A percentile compares a stretch with the other conserved stretches of the same genome.
These are phyloP conservation scores for Neoboletus subvelutipes DNA, from an alignment of 768 basidiomycete genomes.

Conservation along the genomic window DNA sequence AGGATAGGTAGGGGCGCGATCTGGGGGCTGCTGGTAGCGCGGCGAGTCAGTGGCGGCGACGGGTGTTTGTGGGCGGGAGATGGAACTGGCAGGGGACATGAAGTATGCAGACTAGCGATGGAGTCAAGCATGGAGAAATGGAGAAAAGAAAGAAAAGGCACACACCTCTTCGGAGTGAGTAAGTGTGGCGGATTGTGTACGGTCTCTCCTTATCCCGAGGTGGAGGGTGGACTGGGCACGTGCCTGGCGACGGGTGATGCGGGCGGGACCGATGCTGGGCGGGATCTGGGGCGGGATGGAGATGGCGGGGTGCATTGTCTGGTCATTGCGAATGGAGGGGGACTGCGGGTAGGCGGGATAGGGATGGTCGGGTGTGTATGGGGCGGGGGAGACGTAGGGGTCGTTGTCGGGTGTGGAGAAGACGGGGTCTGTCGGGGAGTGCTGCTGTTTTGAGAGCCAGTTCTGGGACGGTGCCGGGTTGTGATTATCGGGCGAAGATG, in stretches of 20 bases:
- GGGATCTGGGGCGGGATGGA: constrained; percentile 42
- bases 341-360: constrained; percentile 32
- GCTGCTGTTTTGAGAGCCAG: constrained; percentile 22
- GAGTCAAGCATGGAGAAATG: constrained; percentile 9
- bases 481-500: constrained; percentile 30
- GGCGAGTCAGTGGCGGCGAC: constrained; percentile 33
- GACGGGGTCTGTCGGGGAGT: constrained; percentile 29
- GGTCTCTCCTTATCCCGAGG: constrained; percentile 34
- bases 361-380: constrained; percentile 28
- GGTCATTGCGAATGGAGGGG: constrained; percentile 29
- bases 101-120: constrained; percentile 34
- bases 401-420: constrained; percentile 41
- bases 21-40: constrained; percentile 32
- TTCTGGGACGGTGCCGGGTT: constrained; percentile 13
- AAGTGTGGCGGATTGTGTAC: constrained; percentile 17
- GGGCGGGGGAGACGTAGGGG: constrained; percentile 29
- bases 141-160: not conserved
- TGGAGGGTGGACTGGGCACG: constrained; percentile 35
- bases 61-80: constrained; percentile 42
- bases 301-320: constrained; percentile 28
- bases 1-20: too few relatives aligned
- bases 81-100: constrained; percentile 34
- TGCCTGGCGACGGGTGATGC: constrained; percentile 48
- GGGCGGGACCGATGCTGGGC: constrained; percentile 53
- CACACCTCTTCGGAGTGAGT: constrained; percentile 32